Evolutionary conservation across 75 land plant species (phyloP).

Genomic region (Sequoia sempervirens): DNA sequence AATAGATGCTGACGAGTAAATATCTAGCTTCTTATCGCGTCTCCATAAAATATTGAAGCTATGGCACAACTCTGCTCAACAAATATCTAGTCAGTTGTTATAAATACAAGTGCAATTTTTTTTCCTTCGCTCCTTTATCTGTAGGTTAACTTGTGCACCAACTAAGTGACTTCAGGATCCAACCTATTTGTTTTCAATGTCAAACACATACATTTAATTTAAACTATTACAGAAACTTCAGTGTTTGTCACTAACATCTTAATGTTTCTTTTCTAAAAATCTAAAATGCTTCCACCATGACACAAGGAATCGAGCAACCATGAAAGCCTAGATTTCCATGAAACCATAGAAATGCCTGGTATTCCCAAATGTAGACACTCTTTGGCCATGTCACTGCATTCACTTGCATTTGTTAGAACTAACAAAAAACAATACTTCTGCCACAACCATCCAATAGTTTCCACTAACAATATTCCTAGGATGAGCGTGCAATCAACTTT

Average conservation of each 20-base stretch:
- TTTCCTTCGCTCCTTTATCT: background rate
- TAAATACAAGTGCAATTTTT: background rate
- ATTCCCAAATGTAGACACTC: background rate
- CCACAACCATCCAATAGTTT: constrained; percentile 2
- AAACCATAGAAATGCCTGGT: background rate
- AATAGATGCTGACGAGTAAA: background rate
- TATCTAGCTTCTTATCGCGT: background rate
- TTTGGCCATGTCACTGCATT: background rate
- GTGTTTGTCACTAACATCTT: background rate
- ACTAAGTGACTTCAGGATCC: background rate
- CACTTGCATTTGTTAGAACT: constrained; percentile 3
- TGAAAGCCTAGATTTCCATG: background rate
- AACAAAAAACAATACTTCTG: background rate
- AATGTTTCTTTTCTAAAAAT: background rate
- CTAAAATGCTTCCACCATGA: background rate
- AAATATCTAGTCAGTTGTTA: background rate
- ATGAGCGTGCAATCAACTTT: background rate
- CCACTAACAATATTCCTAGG: background rate
- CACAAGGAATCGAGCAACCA: background rate
- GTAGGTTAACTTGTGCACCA: background rate
- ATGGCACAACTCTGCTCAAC: background rate
- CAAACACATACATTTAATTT: background rate
- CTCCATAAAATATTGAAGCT: background rate
- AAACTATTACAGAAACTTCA: background rate
- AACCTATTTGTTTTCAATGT: background rate